phyloP scores from a whole-genome alignment of 805 yeast genomes.

The Starmerella sp. region DNA sequence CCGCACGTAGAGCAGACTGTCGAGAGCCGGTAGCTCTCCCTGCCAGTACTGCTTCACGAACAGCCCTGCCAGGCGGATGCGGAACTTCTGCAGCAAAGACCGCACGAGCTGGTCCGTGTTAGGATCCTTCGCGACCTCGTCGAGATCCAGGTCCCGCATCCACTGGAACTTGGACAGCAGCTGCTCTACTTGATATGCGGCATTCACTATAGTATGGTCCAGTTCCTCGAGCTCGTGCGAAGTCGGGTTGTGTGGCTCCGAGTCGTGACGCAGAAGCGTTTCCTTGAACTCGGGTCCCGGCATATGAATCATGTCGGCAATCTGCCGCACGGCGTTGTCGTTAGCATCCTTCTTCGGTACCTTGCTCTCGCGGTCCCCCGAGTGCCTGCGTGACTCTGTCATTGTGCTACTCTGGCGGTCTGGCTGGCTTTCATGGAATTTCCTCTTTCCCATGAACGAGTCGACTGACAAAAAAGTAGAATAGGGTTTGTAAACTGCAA shows the following conservation, averaged over 20 bases:
- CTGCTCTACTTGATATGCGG: conserved; percentile 42
- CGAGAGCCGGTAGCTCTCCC: conserved; percentile 43
- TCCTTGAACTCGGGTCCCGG: conserved; percentile 11
- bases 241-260: conserved; percentile 7
- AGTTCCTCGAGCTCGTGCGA: conserved; percentile 23
- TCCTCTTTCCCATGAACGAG: not conserved
- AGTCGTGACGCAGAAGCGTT: not conserved
- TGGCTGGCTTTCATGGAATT: not conserved
- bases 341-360: not conserved
- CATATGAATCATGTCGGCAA: not conserved
- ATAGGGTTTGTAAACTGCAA: not conserved
- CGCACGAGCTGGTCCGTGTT: conserved; percentile 35
- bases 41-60: conserved; percentile 44
- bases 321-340: not conserved
- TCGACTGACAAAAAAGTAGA: not conserved
- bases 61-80: conserved; percentile 48
- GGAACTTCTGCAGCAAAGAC: conserved; percentile 42
- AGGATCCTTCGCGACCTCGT: conserved; percentile 25
- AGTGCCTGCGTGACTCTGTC: not conserved
- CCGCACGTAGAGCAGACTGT: conserved; percentile 38
- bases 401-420: not conserved
- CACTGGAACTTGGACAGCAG: conserved; percentile 51
- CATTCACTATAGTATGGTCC: conserved; percentile 43
- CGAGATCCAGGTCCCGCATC: conserved; percentile 32
- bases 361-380: not conserved